Conservation (phyloP, 78 protist genomes). For the Dictyostelium firmibasis region DNA sequence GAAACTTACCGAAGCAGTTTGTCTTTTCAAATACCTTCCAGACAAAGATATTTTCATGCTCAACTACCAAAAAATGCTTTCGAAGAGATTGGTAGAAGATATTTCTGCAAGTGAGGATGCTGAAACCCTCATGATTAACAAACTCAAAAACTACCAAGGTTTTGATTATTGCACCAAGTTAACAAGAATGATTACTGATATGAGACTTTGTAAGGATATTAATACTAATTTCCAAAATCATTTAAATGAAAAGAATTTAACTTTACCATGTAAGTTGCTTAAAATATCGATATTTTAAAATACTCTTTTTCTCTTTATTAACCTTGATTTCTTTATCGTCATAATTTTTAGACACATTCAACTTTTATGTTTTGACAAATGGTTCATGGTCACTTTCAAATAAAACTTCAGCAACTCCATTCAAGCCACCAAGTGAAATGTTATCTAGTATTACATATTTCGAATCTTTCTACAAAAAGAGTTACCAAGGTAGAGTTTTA, state of each 20-base stretch:
- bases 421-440: constrained; percentile 78
- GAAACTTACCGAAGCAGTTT: constrained; percentile 67
- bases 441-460: constrained; percentile 72
- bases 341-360: constrained; percentile 34
- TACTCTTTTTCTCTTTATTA: neutral
- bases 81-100: constrained; percentile 76
- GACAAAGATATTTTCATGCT: constrained; percentile 85
- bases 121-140: constrained; percentile 80
- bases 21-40: constrained; percentile 80
- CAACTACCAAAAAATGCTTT: constrained; percentile 74
- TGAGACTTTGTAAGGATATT: constrained; percentile 84
- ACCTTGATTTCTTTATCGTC: neutral
- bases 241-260: constrained; percentile 15
- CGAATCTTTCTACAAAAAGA: constrained; percentile 79
- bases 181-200: constrained; percentile 94
- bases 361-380: constrained; percentile 91
- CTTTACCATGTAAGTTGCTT: constrained; percentile 62
- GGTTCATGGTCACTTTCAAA: constrained; percentile 91
- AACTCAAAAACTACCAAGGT: constrained; percentile 74
- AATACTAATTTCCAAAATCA: constrained; percentile 75
- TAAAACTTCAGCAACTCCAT: constrained; percentile 28
- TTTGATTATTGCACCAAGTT: constrained; percentile 72
- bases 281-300: neutral
- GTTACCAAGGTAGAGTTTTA: constrained; percentile 90
- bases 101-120: constrained; percentile 81